A percentile compares a stretch with the other conserved stretches of the same genome.
Evolutionary conservation across 75 land plant genomes (phyloP).

Genomic region (Cryptomeria japonica): DNA sequence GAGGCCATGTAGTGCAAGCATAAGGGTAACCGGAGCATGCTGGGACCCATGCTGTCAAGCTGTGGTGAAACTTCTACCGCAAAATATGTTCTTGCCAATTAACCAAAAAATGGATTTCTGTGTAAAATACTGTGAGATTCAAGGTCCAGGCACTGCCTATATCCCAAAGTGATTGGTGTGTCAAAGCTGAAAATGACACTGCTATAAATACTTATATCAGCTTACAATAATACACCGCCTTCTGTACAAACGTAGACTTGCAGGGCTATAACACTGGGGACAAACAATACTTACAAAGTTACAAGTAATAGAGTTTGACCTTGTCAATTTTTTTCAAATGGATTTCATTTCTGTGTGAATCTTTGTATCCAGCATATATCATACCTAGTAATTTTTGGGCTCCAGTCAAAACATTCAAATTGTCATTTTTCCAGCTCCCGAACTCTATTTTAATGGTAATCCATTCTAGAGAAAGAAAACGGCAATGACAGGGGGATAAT

Average conservation of each 20-base stretch:
- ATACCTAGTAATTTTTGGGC: not conserved
- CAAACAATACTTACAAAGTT: not conserved
- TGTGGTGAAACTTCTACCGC: too few species aligned
- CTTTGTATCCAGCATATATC: not conserved
- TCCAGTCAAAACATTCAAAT: slow-evolving; percentile 2
- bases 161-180: not conserved
- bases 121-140: not conserved
- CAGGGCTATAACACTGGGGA: not conserved
- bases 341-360: not conserved
- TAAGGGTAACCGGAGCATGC: not conserved
- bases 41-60: not conserved
- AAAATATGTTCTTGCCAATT: not conserved
- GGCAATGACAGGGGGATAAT: not conserved
- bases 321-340: not conserved
- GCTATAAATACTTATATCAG: not conserved
- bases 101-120: not conserved
- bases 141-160: not conserved
- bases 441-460: not conserved
- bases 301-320: not conserved
- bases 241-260: not conserved
- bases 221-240: not conserved
- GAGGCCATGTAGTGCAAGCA: not conserved
- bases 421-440: not conserved
- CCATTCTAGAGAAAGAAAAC: not conserved
- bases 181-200: not conserved